These are phyloP conservation scores for Adansonia grandidieri DNA, from an alignment of 441 rosid genomes.

Conservation along the genomic window DNA sequence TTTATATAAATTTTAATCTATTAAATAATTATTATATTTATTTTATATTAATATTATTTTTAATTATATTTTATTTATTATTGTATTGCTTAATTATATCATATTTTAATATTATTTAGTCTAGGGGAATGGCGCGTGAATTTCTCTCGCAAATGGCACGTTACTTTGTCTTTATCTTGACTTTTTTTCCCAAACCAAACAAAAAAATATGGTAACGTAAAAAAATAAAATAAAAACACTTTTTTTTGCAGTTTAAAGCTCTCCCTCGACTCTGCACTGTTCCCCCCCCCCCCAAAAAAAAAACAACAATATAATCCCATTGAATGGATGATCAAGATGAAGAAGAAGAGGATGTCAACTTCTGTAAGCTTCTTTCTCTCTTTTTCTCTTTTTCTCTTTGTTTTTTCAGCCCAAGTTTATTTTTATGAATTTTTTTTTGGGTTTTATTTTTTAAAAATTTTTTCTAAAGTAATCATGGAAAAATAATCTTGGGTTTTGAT, in stretches of 20 bases:
- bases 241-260: background rate
- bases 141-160: background rate
- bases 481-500: background rate
- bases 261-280: background rate
- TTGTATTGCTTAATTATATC: no score
- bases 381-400: no score
- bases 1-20: no score
- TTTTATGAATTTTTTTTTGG: no score
- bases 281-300: background rate
- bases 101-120: no score
- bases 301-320: background rate
- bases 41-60: no score
- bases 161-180: no score
- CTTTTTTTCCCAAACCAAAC: background rate
- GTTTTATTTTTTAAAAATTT: no score
- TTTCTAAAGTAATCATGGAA: background rate
- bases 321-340: constrained; percentile 25
- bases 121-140: no score
- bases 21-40: no score
- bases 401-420: no score
- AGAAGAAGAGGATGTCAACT: constrained; percentile 26
- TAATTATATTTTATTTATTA: no score
- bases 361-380: constrained; percentile 19
- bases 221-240: background rate
- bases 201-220: background rate